Evolutionary conservation across 2,329 filamentous ascomycete species (phyloP).

Genomic region (Neopestalotiopsis rosae): DNA sequence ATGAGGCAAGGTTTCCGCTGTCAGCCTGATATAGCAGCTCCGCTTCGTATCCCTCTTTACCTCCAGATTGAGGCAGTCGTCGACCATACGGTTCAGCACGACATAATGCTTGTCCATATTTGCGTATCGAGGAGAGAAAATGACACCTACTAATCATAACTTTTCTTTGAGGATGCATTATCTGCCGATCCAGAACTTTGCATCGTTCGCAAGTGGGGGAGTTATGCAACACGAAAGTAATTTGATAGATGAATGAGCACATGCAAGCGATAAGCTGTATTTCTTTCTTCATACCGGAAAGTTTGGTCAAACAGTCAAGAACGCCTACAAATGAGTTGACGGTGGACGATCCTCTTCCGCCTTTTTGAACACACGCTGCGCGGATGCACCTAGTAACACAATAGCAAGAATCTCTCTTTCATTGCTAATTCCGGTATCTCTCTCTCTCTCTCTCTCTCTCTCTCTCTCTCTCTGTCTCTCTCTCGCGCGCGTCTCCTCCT

Average conservation of each 20-base stretch:
- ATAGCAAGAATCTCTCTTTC: neutral
- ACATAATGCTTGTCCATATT: too few relatives aligned
- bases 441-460: too few relatives aligned
- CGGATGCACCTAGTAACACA: conserved; percentile 1
- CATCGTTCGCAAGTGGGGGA: neutral
- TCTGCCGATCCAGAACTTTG: neutral
- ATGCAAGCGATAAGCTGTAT: conserved; percentile 3
- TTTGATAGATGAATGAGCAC: neutral
- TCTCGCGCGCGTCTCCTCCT: neutral
- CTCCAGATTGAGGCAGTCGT: neutral
- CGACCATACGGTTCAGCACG: neutral
- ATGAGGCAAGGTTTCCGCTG: neutral
- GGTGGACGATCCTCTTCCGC: neutral
- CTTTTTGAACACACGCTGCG: neutral
- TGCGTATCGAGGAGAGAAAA: neutral
- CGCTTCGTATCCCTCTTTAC: neutral
- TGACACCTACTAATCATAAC: neutral
- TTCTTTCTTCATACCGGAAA: neutral
- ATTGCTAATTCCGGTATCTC: neutral
- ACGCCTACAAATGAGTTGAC: neutral
- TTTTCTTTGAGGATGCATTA: neutral
- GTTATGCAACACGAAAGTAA: neutral
- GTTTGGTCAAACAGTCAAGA: conserved; percentile 2
- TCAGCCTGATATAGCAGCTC: neutral
- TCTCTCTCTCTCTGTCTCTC: too few relatives aligned